phyloP scores from a whole-genome alignment of 768 basidiomycete species.

The Mycena latifolia region DNA sequence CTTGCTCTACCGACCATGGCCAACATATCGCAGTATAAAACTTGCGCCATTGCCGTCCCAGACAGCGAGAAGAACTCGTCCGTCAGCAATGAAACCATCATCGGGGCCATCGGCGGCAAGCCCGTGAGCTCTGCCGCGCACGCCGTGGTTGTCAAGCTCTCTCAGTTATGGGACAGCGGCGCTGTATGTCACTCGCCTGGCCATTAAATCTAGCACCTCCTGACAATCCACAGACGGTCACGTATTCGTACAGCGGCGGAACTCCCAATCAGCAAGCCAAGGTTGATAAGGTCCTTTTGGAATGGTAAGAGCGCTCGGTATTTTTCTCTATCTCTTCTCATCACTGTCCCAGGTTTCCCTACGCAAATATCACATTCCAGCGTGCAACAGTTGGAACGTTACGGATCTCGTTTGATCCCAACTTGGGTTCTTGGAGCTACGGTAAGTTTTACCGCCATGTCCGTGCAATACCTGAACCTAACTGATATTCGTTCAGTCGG shows the following conservation, averaged over 20 bases:
- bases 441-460: too few relatives aligned
- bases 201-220: too few relatives aligned
- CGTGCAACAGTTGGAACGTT: constrained; percentile 17
- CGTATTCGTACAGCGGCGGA: constrained; percentile 32
- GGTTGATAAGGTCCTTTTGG: constrained; percentile 21
- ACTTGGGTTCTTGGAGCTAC: constrained; percentile 34
- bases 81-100: neutral
- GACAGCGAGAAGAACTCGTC: constrained; percentile 3
- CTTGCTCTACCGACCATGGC: neutral
- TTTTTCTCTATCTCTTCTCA: neutral
- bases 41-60: constrained; percentile 5
- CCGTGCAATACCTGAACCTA: too few relatives aligned
- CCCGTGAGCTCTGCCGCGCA: neutral
- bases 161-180: constrained; percentile 1
- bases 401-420: constrained; percentile 32
- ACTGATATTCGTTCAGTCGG: too few relatives aligned
- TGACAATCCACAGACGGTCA: constrained; percentile 5
- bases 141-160: constrained; percentile 12
- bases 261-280: constrained; percentile 31
- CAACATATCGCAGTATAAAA: neutral
- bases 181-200: too few relatives aligned
- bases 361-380: constrained; percentile 31
- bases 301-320: constrained; percentile 23
- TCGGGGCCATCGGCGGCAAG: neutral
- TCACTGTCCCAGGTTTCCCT: constrained; percentile 4